Evolutionary conservation across 2,329 filamentous ascomycete species (phyloP).

Genomic region (Neoarthrinium moseri): DNA sequence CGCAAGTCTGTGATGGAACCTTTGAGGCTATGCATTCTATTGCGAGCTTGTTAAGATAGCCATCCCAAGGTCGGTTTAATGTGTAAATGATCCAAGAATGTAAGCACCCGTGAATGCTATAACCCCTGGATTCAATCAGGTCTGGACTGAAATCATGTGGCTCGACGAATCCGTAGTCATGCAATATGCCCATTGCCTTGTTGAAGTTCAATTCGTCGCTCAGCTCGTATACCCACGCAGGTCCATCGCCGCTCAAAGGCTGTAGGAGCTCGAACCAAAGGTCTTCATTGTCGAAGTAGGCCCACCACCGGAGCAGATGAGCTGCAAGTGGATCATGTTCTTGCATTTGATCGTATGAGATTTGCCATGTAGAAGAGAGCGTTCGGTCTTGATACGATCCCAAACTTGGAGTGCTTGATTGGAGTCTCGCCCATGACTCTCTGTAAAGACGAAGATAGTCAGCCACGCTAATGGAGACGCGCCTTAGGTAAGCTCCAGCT

Average conservation of each 20-base stretch:
- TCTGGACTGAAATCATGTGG: not conserved
- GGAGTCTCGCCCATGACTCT: slow-evolving; percentile 34
- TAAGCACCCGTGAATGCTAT: slow-evolving; percentile 26
- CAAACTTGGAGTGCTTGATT: slow-evolving; percentile 25
- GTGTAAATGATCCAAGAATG: slow-evolving; percentile 17
- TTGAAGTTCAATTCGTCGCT: slow-evolving; percentile 10
- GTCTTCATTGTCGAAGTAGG: slow-evolving; percentile 16
- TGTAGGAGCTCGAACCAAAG: slow-evolving; percentile 15
- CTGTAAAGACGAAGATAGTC: slow-evolving; percentile 40
- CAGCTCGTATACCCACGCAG: slow-evolving; percentile 6
- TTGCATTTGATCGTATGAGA: slow-evolving; percentile 36
- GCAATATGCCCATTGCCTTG: slow-evolving; percentile 8
- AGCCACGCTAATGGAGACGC: slow-evolving; percentile 31
- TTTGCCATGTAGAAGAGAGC: slow-evolving; percentile 36
- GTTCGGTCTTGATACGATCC: slow-evolving; percentile 29
- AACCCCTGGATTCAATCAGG: slow-evolving; percentile 1
- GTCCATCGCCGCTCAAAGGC: not conserved
- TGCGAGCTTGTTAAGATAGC: slow-evolving; percentile 9
- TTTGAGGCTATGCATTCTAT: slow-evolving; percentile 15
- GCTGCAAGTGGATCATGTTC: slow-evolving; percentile 20
- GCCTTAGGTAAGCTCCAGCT: slow-evolving; percentile 41
- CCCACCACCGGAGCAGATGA: slow-evolving; percentile 13
- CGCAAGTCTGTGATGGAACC: slow-evolving; percentile 7
- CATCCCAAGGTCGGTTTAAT: slow-evolving; percentile 14
- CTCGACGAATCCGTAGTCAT: slow-evolving; percentile 12